A percentile compares a stretch with the other conserved stretches of the same genome.
Conservation (phyloP, 1,139 yeast species). For the Blastobotrys ciferrii region DNA sequence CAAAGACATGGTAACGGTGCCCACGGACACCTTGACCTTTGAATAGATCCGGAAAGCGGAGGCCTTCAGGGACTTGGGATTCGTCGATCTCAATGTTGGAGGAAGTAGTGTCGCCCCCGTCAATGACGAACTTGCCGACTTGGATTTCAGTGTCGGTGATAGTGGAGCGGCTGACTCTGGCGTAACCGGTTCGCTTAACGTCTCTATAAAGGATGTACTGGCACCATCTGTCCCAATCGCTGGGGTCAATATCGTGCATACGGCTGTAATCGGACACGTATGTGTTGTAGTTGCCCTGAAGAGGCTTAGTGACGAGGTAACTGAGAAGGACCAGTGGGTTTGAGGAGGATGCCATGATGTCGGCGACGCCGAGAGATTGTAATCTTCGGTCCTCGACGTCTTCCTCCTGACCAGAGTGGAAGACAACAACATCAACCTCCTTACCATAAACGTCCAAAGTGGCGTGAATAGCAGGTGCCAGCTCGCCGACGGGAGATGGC, state of each 20-base stretch:
- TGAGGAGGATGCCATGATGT: constrained; percentile 73
- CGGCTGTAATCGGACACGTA: constrained; percentile 82
- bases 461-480: constrained; percentile 97
- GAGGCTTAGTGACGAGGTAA: constrained; percentile 84
- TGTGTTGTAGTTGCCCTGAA: constrained; percentile 85
- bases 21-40: constrained; percentile 94
- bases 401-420: constrained; percentile 98
- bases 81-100: constrained; percentile 57
- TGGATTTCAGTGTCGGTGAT: constrained; percentile 97
- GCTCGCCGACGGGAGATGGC: constrained; percentile 96
- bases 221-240: constrained; percentile 98
- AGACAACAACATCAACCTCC: constrained; percentile 83
- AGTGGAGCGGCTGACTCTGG: constrained; percentile 87
- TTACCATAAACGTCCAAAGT: constrained; percentile 89
- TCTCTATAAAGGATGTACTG: constrained; percentile 89
- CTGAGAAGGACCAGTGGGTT: constrained; percentile 82
- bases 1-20: constrained; percentile 90
- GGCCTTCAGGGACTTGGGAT: constrained; percentile 54
- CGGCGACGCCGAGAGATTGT: constrained; percentile 74
- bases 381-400: constrained; percentile 89
- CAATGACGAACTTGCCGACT: constrained; percentile 79
- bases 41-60: constrained; percentile 79
- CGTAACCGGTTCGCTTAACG: constrained; percentile 85
- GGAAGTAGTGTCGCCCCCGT: constrained; percentile 48
- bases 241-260: constrained; percentile 89